Conservation (phyloP, 306 rosid species). For the Cucurbita maxima region DNA sequence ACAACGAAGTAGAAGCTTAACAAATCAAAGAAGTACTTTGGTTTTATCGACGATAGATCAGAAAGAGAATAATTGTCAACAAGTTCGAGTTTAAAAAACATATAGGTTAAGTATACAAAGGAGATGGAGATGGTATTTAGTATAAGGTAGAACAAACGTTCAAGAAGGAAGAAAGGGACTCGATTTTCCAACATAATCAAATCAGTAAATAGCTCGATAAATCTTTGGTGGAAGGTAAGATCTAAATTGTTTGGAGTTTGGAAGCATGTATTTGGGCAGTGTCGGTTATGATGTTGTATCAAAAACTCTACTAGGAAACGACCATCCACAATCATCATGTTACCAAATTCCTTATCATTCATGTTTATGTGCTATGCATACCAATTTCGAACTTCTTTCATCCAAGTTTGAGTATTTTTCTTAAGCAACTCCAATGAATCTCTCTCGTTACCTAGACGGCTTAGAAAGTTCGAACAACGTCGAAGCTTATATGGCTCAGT, state of each 20-base stretch:
- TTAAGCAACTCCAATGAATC: background rate
- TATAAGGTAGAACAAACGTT: slow-evolving; percentile 4
- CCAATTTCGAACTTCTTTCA: slow-evolving; percentile 28
- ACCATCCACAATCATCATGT: slow-evolving; percentile 54
- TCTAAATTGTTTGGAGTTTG: background rate
- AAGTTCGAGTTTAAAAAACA: too few species aligned
- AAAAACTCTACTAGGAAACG: slow-evolving; percentile 38
- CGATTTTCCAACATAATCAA: slow-evolving; percentile 37
- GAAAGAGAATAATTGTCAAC: too few species aligned
- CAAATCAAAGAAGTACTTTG: background rate
- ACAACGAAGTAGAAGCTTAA: background rate
- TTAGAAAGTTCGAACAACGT: background rate
- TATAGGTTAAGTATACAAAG: too few species aligned
- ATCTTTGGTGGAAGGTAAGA: background rate
- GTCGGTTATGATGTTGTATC: background rate
- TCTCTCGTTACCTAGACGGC: background rate
- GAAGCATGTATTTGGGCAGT: too few species aligned
- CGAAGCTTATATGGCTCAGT: background rate
- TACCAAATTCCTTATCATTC: slow-evolving; percentile 19
- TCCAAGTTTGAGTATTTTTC: background rate
- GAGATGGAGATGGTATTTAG: background rate
- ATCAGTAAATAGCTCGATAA: background rate
- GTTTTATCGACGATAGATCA: background rate
- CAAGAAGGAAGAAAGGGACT: slow-evolving; percentile 45
- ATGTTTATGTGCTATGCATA: slow-evolving; percentile 34